These are phyloP conservation scores for Colletotrichum scovillei DNA, from an alignment of 2,329 filamentous ascomycete species.

Conservation along the genomic window DNA sequence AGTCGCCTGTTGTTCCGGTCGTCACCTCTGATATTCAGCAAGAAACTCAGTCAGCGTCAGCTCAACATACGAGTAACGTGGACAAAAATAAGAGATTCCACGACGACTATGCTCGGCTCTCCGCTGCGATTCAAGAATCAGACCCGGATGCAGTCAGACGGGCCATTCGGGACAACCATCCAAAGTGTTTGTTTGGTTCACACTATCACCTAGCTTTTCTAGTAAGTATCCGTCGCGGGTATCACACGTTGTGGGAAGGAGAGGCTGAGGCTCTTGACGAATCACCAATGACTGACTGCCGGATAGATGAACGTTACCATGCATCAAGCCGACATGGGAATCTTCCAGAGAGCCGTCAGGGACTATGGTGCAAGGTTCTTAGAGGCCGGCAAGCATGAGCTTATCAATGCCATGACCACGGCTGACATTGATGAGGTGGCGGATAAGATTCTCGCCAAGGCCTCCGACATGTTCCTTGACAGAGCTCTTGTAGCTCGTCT, in stretches of 20 bases:
- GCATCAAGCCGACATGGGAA: constrained; percentile 52
- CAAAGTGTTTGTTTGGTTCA: constrained; percentile 60
- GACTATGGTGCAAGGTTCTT: constrained; percentile 61
- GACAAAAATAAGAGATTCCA: constrained; percentile 40
- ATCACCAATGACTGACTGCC: constrained; percentile 39
- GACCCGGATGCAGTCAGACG: constrained; percentile 59
- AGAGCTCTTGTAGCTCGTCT: constrained; percentile 62
- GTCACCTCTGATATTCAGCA: neutral
- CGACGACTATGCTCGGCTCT: constrained; percentile 53
- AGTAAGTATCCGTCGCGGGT: constrained; percentile 50
- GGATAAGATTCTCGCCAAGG: constrained; percentile 55
- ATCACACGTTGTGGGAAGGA: neutral
- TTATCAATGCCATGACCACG: constrained; percentile 53
- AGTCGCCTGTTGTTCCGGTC: neutral
- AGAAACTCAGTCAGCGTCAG: neutral
- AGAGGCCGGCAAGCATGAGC: constrained; percentile 50
- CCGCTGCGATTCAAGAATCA: constrained; percentile 52
- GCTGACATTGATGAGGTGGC: constrained; percentile 59
- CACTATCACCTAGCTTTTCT: constrained; percentile 65
- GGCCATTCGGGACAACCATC: constrained; percentile 61
- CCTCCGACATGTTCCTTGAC: constrained; percentile 63
- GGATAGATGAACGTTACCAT: constrained; percentile 57
- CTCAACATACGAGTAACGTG: neutral
- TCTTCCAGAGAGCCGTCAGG: constrained; percentile 52
- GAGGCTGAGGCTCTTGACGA: neutral